These are phyloP conservation scores for Petunia axillaris DNA, from an alignment of 257 asterid genomes.

Conservation along the genomic window DNA sequence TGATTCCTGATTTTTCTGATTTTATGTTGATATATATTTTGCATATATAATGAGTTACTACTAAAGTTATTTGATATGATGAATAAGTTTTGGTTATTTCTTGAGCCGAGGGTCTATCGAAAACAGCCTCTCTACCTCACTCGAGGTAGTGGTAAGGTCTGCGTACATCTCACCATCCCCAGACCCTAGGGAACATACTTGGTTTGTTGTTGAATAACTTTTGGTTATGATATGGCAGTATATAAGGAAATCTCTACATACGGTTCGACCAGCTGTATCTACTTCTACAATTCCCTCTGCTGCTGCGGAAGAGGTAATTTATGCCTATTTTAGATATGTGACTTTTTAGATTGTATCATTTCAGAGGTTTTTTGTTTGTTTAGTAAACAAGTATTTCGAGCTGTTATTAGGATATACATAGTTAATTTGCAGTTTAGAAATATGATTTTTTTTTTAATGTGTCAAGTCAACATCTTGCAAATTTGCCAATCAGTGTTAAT, in stretches of 20 bases:
- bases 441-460: neutral
- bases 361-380: neutral
- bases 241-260: constrained; percentile 52
- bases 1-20: neutral
- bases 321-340: neutral
- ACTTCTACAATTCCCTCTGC: constrained; percentile 44
- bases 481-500: neutral
- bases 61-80: neutral
- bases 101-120: too few species aligned
- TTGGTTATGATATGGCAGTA: constrained; percentile 42
- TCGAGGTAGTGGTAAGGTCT: too few species aligned
- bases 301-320: constrained; percentile 55
- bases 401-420: neutral
- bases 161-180: too few species aligned
- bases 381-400: neutral
- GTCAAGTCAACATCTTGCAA: neutral
- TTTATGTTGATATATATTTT: neutral
- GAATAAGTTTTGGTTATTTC: neutral
- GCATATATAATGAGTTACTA: neutral
- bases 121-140: too few species aligned
- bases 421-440: neutral
- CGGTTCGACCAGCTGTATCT: constrained; percentile 48
- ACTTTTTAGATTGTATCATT: neutral
- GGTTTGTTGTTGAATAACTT: too few species aligned
- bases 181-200: too few species aligned